These are phyloP conservation scores for Epithemia pelagica DNA, from an alignment of 108 stramenopile species.

Conservation along the genomic window DNA sequence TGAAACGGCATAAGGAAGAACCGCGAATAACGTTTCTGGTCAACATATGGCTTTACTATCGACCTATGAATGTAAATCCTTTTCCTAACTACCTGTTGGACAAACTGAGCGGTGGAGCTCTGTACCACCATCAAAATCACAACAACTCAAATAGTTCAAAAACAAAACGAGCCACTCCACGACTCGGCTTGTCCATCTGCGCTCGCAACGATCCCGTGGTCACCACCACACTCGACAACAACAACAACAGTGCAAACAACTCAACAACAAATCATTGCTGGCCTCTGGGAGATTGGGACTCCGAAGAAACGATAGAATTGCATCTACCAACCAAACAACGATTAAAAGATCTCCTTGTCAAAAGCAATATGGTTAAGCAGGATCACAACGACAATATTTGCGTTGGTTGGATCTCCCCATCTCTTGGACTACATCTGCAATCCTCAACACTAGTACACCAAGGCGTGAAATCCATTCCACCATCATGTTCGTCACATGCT, in stretches of 20 bases:
- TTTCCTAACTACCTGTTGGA: conserved; percentile 62
- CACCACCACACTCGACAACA: neutral
- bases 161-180: neutral
- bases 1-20: conserved; percentile 12
- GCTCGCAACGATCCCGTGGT: neutral
- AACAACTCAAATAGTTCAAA: neutral
- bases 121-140: neutral
- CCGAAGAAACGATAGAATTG: conserved; percentile 36
- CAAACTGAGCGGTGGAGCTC: conserved; percentile 44
- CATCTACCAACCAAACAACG: conserved; percentile 37
- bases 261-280: conserved; percentile 23
- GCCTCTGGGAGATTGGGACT: conserved; percentile 56
- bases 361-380: conserved; percentile 10
- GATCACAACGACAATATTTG: too few relatives aligned
- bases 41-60: conserved; percentile 89
- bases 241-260: conserved; percentile 4
- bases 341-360: too few relatives aligned
- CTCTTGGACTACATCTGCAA: too few relatives aligned
- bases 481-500: too few relatives aligned
- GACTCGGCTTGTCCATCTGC: conserved; percentile 8
- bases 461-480: too few relatives aligned
- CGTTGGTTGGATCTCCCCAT: too few relatives aligned
- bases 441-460: too few relatives aligned
- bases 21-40: conserved; percentile 79
- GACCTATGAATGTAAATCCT: conserved; percentile 60